Conservation (phyloP, 1,139 yeast species). For the Neolecta irregularis region DNA sequence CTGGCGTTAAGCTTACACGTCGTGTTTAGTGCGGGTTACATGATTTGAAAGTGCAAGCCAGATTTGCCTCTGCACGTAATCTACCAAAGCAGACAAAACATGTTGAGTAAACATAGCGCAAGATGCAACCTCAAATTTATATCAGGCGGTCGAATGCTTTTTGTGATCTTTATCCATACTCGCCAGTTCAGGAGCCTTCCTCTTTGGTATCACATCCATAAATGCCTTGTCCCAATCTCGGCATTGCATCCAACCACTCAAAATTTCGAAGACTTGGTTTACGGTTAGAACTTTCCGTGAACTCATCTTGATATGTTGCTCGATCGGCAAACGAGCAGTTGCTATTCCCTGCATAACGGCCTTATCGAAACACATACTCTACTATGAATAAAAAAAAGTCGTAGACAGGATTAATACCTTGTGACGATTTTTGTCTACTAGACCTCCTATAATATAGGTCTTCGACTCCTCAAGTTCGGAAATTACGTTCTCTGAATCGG, state of each 20-base stretch:
- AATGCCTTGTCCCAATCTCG: slow-evolving; percentile 79
- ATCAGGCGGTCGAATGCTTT: too few species aligned
- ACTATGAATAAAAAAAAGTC: not conserved
- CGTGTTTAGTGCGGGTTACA: too few species aligned
- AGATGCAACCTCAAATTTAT: too few species aligned
- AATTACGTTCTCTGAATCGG: slow-evolving; percentile 65
- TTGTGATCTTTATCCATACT: too few species aligned
- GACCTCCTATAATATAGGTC: slow-evolving; percentile 85
- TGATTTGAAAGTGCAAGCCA: too few species aligned
- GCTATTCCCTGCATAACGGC: slow-evolving; percentile 57
- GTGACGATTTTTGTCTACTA: slow-evolving; percentile 88
- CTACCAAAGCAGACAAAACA: too few species aligned
- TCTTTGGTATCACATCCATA: slow-evolving; percentile 64
- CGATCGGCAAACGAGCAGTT: slow-evolving; percentile 77
- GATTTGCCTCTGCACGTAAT: too few species aligned
- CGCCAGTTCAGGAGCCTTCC: slow-evolving; percentile 39
- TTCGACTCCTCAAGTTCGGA: slow-evolving; percentile 46
- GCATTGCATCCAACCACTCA: slow-evolving; percentile 53
- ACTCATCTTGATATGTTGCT: slow-evolving; percentile 61
- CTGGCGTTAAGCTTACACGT: too few species aligned
- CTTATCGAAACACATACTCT: slow-evolving; percentile 57
- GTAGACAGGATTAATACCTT: slow-evolving; percentile 25
- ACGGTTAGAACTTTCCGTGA: slow-evolving; percentile 87
- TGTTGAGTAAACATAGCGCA: too few species aligned
- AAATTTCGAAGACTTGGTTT: slow-evolving; percentile 78